These are phyloP conservation scores for Rosa persica DNA, from an alignment of 306 rosid genomes.

Conservation along the genomic window DNA sequence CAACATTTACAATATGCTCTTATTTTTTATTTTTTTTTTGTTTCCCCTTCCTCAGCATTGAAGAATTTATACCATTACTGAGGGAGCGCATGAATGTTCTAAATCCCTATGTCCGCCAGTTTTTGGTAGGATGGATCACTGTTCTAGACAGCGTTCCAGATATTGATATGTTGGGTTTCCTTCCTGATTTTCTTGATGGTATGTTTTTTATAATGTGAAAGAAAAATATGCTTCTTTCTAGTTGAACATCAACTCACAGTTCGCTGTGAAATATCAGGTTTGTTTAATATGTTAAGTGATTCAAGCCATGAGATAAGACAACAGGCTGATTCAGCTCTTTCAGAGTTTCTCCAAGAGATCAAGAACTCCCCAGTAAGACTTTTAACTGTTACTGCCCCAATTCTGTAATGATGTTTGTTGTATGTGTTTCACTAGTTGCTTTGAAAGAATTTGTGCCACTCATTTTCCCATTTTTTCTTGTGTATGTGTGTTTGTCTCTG, in stretches of 20 bases:
- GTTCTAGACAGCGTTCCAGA: conserved; percentile 98
- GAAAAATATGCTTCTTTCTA: conserved; percentile 5
- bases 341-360: conserved; percentile 99
- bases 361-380: conserved; percentile 96
- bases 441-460: conserved; percentile 20
- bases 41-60: conserved; percentile 61
- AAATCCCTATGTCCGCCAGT: conserved; percentile 97
- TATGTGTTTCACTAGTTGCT: conserved; percentile 3
- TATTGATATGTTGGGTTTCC: conserved; percentile 98
- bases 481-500: background rate
- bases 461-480: background rate
- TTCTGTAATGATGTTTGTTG: conserved; percentile 9
- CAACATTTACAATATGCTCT: conserved; percentile 21
- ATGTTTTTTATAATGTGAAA: conserved; percentile 19
- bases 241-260: conserved; percentile 27
- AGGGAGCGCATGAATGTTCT: conserved; percentile 99
- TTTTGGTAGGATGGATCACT: conserved; percentile 99
- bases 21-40: conserved; percentile 22
- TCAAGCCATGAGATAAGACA: conserved; percentile 96
- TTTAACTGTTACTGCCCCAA: conserved; percentile 19
- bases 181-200: conserved; percentile 95
- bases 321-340: conserved; percentile 99
- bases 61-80: conserved; percentile 93
- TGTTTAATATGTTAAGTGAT: conserved; percentile 98
- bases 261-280: conserved; percentile 57